These are phyloP conservation scores for Hypsizygus marmoreus DNA, from an alignment of 768 basidiomycete genomes.

Conservation along the genomic window DNA sequence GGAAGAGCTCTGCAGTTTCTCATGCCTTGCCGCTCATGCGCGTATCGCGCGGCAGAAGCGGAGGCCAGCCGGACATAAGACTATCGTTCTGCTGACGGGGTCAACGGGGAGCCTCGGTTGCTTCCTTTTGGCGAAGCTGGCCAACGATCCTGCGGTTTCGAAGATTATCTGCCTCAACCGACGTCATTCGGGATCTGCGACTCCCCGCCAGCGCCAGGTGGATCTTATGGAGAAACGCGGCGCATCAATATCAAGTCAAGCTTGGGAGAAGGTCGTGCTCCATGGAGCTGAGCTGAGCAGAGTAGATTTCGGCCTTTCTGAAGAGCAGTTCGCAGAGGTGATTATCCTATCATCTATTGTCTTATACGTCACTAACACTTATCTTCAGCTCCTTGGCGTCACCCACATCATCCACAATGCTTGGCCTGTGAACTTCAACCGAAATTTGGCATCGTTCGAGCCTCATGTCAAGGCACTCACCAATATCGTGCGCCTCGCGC, in stretches of 20 bases:
- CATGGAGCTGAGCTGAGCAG: slow-evolving; percentile 28
- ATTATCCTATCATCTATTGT: no score
- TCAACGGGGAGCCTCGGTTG: slow-evolving; percentile 40
- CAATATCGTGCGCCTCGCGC: slow-evolving; percentile 31
- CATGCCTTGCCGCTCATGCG: slow-evolving; percentile 12
- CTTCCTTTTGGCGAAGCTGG: slow-evolving; percentile 31
- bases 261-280: slow-evolving; percentile 32
- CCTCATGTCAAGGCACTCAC: slow-evolving; percentile 36
- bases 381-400: slow-evolving; percentile 22
- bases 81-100: slow-evolving; percentile 36
- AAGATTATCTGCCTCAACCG: slow-evolving; percentile 35
- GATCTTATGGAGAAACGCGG: slow-evolving; percentile 33
- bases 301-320: slow-evolving; percentile 25
- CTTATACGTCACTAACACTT: neutral
- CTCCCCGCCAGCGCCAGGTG: slow-evolving; percentile 26
- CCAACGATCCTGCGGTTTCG: slow-evolving; percentile 23
- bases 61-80: slow-evolving; percentile 10
- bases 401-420: slow-evolving; percentile 38
- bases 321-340: slow-evolving; percentile 26
- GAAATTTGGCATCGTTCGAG: slow-evolving; percentile 43
- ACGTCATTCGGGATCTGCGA: slow-evolving; percentile 13
- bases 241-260: slow-evolving; percentile 19
- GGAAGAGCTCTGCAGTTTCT: slow-evolving; percentile 10
- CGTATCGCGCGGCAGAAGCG: slow-evolving; percentile 13
- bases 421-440: slow-evolving; percentile 48